phyloP scores from a whole-genome alignment of 306 rosid species.

The Hylodesmum podocarpum region DNA sequence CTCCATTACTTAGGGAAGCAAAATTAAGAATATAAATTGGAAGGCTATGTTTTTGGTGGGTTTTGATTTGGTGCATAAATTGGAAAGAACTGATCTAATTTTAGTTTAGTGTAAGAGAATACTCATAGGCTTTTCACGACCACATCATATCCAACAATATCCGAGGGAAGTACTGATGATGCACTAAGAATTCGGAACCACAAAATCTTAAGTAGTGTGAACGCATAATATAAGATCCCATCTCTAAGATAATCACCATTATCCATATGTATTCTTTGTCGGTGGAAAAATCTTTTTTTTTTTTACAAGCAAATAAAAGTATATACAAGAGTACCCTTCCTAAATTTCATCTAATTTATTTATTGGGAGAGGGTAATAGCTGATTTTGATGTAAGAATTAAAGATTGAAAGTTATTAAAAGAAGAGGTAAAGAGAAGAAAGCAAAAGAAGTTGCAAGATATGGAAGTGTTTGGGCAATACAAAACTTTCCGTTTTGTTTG shows the following conservation, averaged over 20 bases:
- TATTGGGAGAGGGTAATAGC: neutral
- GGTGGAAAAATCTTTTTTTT: neutral
- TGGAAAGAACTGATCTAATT: neutral
- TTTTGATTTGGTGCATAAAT: neutral
- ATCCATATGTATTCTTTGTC: neutral
- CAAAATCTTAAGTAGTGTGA: neutral
- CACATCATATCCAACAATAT: neutral
- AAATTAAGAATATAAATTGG: neutral
- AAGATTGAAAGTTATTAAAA: neutral
- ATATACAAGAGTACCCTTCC: neutral
- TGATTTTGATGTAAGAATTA: neutral
- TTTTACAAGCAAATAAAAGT: neutral
- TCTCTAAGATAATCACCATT: neutral
- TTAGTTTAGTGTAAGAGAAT: neutral
- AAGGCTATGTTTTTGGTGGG: neutral
- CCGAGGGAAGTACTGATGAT: neutral
- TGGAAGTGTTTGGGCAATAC: neutral
- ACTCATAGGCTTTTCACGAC: neutral
- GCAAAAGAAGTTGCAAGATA: conserved; percentile 1
- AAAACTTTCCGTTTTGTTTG: too few relatives aligned
- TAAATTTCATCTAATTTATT: neutral
- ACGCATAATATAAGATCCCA: neutral
- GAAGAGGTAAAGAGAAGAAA: neutral
- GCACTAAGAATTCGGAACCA: neutral
- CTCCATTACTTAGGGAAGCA: neutral